Conservation (phyloP, 345 rosid species). For the Eucalyptus coolabah region DNA sequence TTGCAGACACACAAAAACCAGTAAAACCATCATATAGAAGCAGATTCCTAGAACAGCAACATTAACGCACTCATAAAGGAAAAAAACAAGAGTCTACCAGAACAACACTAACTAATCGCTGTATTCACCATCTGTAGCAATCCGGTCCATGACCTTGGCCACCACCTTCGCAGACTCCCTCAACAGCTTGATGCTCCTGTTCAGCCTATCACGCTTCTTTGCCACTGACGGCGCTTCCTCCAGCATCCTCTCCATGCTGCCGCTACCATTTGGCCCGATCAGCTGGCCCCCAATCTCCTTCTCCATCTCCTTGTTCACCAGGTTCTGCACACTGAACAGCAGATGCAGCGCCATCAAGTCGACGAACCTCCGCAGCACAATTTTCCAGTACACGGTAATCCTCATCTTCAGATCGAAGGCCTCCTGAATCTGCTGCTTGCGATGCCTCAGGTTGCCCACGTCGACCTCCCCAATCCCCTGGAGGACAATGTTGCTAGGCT, state of each 20-base stretch:
- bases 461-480: background rate
- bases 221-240: slow-evolving; percentile 13
- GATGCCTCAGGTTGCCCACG: background rate
- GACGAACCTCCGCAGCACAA: slow-evolving; percentile 9
- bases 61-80: background rate
- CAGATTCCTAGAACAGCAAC: background rate
- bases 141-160: background rate
- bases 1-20: background rate
- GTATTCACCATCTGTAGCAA: background rate
- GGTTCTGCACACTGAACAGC: background rate
- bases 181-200: slow-evolving; percentile 2
- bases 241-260: slow-evolving; percentile 4
- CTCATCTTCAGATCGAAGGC: slow-evolving; percentile 18
- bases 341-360: slow-evolving; percentile 10
- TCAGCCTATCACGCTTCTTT: slow-evolving; percentile 5
- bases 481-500: background rate
- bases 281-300: background rate
- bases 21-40: background rate
- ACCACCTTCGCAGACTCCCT: slow-evolving; percentile 6
- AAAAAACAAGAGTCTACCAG: background rate
- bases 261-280: background rate
- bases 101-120: background rate
- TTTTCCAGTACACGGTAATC: slow-evolving; percentile 11
- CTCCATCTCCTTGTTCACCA: slow-evolving; percentile 1
- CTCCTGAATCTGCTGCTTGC: background rate